phyloP scores from a whole-genome alignment of 768 basidiomycete genomes.

The Xerocomus potaroensis region DNA sequence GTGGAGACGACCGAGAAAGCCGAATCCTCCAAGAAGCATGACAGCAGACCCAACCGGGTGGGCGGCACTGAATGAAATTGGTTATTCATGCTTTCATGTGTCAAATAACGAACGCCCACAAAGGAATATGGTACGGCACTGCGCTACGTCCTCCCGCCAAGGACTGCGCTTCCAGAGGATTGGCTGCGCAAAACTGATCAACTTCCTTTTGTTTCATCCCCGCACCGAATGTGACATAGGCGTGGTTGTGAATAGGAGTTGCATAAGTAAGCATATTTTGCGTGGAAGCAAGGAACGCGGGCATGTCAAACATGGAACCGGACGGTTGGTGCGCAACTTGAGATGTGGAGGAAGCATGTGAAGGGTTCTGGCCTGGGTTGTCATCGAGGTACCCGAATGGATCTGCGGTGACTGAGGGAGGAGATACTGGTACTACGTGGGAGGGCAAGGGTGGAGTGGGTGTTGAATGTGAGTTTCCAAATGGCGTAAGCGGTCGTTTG shows the following conservation, averaged over 20 bases:
- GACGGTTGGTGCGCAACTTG: slow-evolving; percentile 21
- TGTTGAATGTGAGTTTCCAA: not conserved
- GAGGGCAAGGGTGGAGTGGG: slow-evolving; percentile 5
- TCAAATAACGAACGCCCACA: slow-evolving; percentile 41
- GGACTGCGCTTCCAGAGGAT: slow-evolving; percentile 60
- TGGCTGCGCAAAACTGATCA: slow-evolving; percentile 66
- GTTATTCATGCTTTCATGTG: slow-evolving; percentile 5
- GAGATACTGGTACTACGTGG: not conserved
- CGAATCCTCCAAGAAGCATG: slow-evolving; percentile 86
- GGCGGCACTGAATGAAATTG: slow-evolving; percentile 49
- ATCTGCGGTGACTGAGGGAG: slow-evolving; percentile 33
- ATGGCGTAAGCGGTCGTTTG: not conserved
- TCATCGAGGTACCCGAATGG: slow-evolving; percentile 61
- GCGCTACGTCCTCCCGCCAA: slow-evolving; percentile 44
- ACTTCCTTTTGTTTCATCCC: slow-evolving; percentile 83
- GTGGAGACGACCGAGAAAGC: slow-evolving; percentile 76
- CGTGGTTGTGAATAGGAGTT: slow-evolving; percentile 61
- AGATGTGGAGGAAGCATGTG: slow-evolving; percentile 20
- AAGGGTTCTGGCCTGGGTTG: slow-evolving; percentile 27
- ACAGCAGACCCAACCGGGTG: slow-evolving; percentile 77
- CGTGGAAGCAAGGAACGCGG: slow-evolving; percentile 31
- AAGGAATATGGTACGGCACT: slow-evolving; percentile 79
- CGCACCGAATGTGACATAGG: slow-evolving; percentile 83
- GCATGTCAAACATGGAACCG: slow-evolving; percentile 33
- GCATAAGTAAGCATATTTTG: slow-evolving; percentile 45